phyloP scores from a whole-genome alignment of 768 basidiomycete species.

The Mycena vitilis region DNA sequence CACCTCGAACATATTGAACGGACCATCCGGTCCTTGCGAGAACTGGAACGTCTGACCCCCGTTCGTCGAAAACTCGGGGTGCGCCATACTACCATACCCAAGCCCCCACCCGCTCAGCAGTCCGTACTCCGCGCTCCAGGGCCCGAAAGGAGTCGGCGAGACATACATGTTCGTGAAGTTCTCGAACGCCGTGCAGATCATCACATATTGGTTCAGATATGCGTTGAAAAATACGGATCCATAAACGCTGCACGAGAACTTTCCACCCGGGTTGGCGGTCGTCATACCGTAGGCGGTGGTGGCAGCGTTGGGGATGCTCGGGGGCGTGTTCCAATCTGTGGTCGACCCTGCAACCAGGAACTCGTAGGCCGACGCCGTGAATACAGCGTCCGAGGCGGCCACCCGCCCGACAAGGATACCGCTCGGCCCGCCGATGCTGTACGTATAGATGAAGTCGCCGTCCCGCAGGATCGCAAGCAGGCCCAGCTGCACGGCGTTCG shows the following conservation, averaged over 20 bases:
- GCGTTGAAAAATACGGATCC: conserved; percentile 5
- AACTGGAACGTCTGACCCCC: background rate
- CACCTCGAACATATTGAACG: background rate
- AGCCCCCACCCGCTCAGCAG: background rate
- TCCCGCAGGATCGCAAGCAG: background rate
- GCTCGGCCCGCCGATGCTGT: conserved; percentile 3
- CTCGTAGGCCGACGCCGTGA: background rate
- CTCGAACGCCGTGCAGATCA: conserved; percentile 6
- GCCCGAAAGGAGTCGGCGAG: background rate
- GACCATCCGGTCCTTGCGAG: background rate
- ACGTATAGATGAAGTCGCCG: conserved; percentile 2
- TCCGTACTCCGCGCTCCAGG: conserved; percentile 4
- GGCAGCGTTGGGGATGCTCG: background rate
- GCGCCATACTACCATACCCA: conserved; percentile 5
- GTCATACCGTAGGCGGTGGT: background rate
- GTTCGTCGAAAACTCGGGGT: background rate
- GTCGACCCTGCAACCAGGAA: background rate
- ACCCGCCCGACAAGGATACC: background rate
- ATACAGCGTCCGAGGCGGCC: background rate
- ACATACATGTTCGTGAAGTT: conserved; percentile 7
- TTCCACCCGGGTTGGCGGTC: background rate
- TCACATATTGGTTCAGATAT: background rate
- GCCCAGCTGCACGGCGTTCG: background rate
- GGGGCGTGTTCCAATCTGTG: background rate
- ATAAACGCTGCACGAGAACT: background rate